These are phyloP conservation scores for Phanerochaete carnosa DNA, from an alignment of 768 basidiomycete species.

Conservation along the genomic window DNA sequence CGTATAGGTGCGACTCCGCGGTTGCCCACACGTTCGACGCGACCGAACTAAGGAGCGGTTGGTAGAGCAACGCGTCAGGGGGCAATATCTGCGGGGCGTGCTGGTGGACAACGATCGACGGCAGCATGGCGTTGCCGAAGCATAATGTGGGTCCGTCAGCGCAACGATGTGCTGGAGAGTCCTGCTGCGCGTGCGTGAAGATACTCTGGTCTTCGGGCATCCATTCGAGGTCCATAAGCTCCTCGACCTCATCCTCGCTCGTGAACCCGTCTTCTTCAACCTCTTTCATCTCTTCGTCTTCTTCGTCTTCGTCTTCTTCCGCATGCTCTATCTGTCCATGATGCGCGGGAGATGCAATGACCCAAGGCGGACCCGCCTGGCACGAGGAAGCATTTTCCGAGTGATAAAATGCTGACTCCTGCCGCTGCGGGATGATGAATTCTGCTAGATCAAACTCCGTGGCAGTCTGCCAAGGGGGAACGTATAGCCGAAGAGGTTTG, in stretches of 20 bases:
- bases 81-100: not conserved
- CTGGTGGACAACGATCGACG: not conserved
- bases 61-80: constrained; percentile 1
- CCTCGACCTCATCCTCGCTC: not conserved
- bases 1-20: not conserved
- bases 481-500: constrained; percentile 4
- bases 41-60: not conserved
- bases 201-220: not conserved
- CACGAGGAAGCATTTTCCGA: not conserved
- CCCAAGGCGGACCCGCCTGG: not conserved
- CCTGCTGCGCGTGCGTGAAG: not conserved
- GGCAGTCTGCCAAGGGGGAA: constrained; percentile 11
- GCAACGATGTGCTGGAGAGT: not conserved
- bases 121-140: not conserved
- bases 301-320: not conserved
- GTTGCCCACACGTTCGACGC: not conserved
- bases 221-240: not conserved
- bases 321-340: not conserved
- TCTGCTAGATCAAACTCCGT: constrained; percentile 11
- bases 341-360: not conserved
- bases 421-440: not conserved
- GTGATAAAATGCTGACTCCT: not conserved
- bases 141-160: not conserved
- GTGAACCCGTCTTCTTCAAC: constrained; percentile 1
- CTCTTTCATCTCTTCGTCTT: not conserved